Base-by-base conservation (phyloP, 2,329 filamentous ascomycete species). In the Fusarium sublunatum region DNA sequence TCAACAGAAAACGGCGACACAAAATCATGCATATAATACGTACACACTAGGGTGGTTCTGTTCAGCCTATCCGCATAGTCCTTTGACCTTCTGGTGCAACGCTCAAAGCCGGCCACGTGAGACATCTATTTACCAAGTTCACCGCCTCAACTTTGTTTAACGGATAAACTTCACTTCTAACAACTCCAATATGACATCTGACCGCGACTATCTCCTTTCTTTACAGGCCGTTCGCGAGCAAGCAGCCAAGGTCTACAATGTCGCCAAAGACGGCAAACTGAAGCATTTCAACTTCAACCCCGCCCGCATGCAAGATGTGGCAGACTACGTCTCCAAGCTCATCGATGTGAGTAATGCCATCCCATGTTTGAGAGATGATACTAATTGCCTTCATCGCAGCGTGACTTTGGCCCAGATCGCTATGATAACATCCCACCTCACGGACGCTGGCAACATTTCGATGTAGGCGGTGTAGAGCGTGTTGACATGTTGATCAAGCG, bases 401-500 rank as follows among this genome's bases (percentile, higher is more conserved):
- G 82, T 15, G 82, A 84, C 61, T 84, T 81, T 58, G 82, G 82
- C 0, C 82, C 82, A 1, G 76, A 82, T 57, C 75, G 71, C 15
- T 82, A 73, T 61, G 55, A 79, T 44, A 69, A 74, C 0, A 86
- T 86, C 46, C 83, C 83, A 0, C 81, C 83, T 9, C 83, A 86
- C 60, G 85, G 81, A 8, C 80, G 86, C 39, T 88, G 86, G 83
- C 86, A 88, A 69, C 86, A 88, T 73, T 88, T 88, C 63, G 82
- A 87, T 12, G 81, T 86, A 35, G 85, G 85, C 9, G 79, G 78
- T 12, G 74, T 83, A 26, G 75, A 80, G 35, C 83, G 86, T 31
- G 73, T 86, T 7, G 73, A 76, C 7, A 70, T 75, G 7, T 69
- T 86, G 3, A 72, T 83, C 4, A 68, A 77, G 24, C 69, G 76